Percentiles rank a stretch among this genome's conserved stretches.
Evolutionary conservation across 129 eudicot genomes (phyloP).

Genomic region (Centrapalus pauciflorus): DNA sequence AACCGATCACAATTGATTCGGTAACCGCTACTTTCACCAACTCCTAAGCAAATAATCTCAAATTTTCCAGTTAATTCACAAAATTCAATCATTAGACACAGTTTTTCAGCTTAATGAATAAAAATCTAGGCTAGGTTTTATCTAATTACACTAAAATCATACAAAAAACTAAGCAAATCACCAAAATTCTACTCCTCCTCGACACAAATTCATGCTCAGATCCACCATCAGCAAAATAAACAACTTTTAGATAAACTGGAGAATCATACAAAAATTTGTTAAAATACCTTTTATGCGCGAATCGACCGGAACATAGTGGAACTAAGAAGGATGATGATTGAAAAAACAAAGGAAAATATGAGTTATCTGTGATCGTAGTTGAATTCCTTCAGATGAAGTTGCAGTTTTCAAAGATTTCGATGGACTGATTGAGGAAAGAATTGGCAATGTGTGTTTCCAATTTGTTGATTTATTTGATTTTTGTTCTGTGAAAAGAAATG

Average conservation of each 20-base stretch:
- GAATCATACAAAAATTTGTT: background rate
- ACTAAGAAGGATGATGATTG: constrained; percentile 6
- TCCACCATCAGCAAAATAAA: constrained; percentile 1
- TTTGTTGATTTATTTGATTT: background rate
- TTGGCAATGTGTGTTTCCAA: background rate
- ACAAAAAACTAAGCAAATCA: background rate
- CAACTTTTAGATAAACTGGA: background rate
- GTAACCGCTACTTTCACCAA: background rate
- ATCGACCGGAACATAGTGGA: background rate
- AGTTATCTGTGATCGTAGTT: constrained; percentile 1
- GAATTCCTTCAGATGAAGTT: background rate
- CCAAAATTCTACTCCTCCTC: background rate
- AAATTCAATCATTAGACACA: background rate
- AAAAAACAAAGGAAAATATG: background rate
- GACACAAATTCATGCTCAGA: constrained; percentile 22
- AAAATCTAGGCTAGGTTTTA: background rate
- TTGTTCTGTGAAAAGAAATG: constrained; percentile 10
- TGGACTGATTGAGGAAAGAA: background rate
- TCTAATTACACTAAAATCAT: background rate
- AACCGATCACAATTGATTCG: background rate
- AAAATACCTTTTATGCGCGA: constrained; percentile 15
- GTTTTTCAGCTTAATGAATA: background rate
- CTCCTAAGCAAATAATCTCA: background rate
- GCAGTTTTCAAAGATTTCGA: background rate
- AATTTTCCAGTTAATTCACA: background rate